Conservation (phyloP, 1,139 yeast genomes). For the Saccharomyces hybrid region DNA sequence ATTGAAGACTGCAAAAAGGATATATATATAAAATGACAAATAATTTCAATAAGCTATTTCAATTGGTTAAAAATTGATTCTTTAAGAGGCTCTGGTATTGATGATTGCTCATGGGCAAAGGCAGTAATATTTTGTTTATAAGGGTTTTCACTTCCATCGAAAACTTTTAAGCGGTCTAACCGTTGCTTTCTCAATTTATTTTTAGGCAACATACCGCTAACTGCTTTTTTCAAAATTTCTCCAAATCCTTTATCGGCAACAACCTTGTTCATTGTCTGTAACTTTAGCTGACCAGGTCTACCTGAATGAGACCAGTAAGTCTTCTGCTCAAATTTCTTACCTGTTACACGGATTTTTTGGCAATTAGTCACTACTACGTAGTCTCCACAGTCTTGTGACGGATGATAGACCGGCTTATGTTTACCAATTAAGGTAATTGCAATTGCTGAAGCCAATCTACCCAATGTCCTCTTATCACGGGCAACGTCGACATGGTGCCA, state of each 20-base stretch:
- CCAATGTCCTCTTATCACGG: conserved; percentile 74
- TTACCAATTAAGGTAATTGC: conserved; percentile 89
- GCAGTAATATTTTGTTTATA: conserved; percentile 77
- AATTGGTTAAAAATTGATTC: conserved; percentile 9
- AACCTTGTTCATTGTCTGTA: conserved; percentile 73
- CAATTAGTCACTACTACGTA: conserved; percentile 95
- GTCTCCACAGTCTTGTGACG: conserved; percentile 81
- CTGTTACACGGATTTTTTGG: conserved; percentile 68
- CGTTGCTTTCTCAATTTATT: conserved; percentile 74
- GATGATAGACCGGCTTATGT: conserved; percentile 84
- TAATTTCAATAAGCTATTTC: conserved; percentile 12
- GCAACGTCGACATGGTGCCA: conserved; percentile 97
- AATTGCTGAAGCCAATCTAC: conserved; percentile 83
- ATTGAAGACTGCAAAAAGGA: neutral
- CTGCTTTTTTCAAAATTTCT: conserved; percentile 77
- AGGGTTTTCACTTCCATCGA: conserved; percentile 85
- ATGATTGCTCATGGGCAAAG: conserved; percentile 71
- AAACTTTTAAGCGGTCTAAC: conserved; percentile 74
- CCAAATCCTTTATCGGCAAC: conserved; percentile 75
- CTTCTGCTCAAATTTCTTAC: conserved; percentile 74
- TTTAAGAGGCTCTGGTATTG: conserved; percentile 31
- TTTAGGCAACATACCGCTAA: conserved; percentile 92
- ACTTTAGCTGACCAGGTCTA: conserved; percentile 82
- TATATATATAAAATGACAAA: neutral
- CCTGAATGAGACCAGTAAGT: conserved; percentile 88